These are phyloP conservation scores for Hymenochaete sp. DNA, from an alignment of 1,284 basidiomycete genomes.

Conservation along the genomic window DNA sequence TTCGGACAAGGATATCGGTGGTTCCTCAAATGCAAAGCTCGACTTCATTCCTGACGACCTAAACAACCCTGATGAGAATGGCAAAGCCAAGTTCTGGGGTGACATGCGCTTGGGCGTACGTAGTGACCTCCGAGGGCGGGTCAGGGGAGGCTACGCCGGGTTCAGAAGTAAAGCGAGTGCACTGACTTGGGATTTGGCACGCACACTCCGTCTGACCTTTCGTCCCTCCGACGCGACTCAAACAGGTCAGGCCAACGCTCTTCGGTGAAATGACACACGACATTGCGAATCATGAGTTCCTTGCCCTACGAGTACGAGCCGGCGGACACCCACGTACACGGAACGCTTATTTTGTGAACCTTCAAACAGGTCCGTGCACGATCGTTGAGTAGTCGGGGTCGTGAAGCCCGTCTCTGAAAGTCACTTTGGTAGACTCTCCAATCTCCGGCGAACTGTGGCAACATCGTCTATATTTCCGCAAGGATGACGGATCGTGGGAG, in stretches of 20 bases:
- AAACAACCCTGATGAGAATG: constrained; percentile 32
- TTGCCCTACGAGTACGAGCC: constrained; percentile 68
- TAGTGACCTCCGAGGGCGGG: constrained; percentile 41
- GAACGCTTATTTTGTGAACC: constrained; percentile 79
- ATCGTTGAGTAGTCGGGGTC: too few species aligned
- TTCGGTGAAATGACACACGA: constrained; percentile 81
- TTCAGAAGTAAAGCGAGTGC: constrained; percentile 69
- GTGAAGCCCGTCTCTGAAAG: too few species aligned
- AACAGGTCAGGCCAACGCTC: constrained; percentile 55
- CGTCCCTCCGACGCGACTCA: constrained; percentile 21
- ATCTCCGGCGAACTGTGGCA: constrained; percentile 81
- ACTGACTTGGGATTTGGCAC: not conserved
- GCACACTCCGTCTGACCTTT: too few species aligned
- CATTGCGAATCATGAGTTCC: constrained; percentile 68
- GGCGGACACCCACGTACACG: constrained; percentile 61
- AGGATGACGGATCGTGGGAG: constrained; percentile 72
- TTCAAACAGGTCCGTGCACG: too few species aligned
- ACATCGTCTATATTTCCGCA: constrained; percentile 73
- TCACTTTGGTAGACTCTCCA: too few species aligned
- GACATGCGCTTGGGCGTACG: constrained; percentile 46
- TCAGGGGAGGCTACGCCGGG: constrained; percentile 75
- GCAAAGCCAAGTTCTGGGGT: constrained; percentile 66
- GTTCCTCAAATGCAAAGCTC: constrained; percentile 66
- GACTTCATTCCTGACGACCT: constrained; percentile 43
- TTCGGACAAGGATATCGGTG: constrained; percentile 80